Evolutionary conservation across 805 yeast genomes (phyloP), one percentile per base, ranked within the genome.

Genomic region (Metschnikowia gelsemii): DNA sequence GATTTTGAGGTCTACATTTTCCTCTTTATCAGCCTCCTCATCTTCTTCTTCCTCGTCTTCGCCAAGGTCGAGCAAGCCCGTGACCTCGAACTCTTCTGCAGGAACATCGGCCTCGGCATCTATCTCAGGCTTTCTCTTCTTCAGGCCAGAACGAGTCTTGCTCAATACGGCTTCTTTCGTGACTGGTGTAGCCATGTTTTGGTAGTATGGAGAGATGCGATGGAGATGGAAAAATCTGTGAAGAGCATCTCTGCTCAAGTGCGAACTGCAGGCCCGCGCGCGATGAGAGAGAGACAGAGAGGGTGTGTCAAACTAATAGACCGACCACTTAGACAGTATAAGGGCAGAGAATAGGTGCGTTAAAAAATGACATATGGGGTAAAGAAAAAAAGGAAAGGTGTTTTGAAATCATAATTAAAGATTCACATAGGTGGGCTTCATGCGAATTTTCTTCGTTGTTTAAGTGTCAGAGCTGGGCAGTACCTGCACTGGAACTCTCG

Each of bases 11-110:
- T n/a, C n/a, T 31, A n/a, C 31, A 27, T 7, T 31, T 27, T 5
- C 33, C 40, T 33, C 43, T 11, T 14, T 30, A 11, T 43, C 37
- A 12, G 38, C 37, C 2, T 37, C 51, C 14, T 40, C 45, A 21
- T 20, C 35, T 8, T 45, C 35, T 16, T 35, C 35, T 1, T 35
- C 33, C 8, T 44, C 49, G 20, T 50, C 52, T 12, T 47, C 54
- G 5, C 45, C 55, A 22, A 51, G 28, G 33, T 45, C 47, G 18
- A 47, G 43, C 27, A 43, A n/a, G 12, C 54, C 52, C 9, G 35
- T 26, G 19, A 40, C 54, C 30, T 45, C 37, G 29, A 47, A 36
- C 30, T 50, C 55, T 14, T 45, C 52, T 13, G 31, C 39, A 25
- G 42, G 52, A 14, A 32, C 47, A 8, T 45, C 50, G 8, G 40